Conservation (phyloP, 1,139 yeast species). For the Magnusiomyces sp. region DNA sequence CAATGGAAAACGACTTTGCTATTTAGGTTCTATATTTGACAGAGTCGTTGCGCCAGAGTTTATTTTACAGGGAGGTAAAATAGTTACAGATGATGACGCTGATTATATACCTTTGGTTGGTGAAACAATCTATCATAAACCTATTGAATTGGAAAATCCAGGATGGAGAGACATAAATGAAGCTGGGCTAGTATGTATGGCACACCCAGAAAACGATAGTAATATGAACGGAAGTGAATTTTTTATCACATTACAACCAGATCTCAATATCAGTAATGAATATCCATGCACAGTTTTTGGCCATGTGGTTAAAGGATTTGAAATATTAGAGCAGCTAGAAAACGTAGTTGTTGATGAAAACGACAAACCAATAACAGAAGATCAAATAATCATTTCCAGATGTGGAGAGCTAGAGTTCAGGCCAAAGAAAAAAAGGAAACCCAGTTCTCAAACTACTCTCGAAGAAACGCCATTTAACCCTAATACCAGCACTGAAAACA, state of each 20-base stretch:
- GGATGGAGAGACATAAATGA: constrained; percentile 26
- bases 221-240: constrained; percentile 51
- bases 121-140: constrained; percentile 25
- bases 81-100: constrained; percentile 29
- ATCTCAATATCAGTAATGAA: constrained; percentile 24
- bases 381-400: constrained; percentile 43
- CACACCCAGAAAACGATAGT: constrained; percentile 50
- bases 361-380: constrained; percentile 34
- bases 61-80: constrained; percentile 74
- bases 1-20: constrained; percentile 29
- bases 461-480: too few relatives aligned
- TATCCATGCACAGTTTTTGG: constrained; percentile 68
- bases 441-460: too few relatives aligned
- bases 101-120: constrained; percentile 21
- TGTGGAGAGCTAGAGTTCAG: constrained; percentile 45
- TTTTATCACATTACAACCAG: constrained; percentile 46
- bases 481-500: background rate
- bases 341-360: constrained; percentile 26
- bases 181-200: constrained; percentile 44
- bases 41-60: constrained; percentile 63
- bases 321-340: constrained; percentile 40
- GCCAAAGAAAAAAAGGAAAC: constrained; percentile 10
- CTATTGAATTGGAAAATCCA: constrained; percentile 56
- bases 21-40: constrained; percentile 22
- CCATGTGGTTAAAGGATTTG: constrained; percentile 51